Evolutionary conservation across 1,284 basidiomycete species (phyloP), one percentile per base, ranked within the genome.

Genomic region (Coniophora puteana): DNA sequence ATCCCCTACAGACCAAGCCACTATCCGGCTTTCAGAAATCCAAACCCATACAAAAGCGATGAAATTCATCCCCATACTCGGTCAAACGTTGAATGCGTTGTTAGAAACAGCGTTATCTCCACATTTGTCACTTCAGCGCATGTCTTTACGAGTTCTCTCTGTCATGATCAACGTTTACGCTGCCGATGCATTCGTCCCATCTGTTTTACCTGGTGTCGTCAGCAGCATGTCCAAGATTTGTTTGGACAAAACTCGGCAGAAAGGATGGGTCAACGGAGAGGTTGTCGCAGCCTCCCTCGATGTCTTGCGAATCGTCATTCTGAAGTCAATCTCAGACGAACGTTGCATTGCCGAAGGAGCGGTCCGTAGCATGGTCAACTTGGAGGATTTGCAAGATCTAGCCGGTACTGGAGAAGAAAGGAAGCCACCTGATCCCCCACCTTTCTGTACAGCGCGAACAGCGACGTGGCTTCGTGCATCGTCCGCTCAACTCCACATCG

Each of bases 201-300:
- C 86, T 6, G 70, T 94, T 14, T 67, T 95, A 18, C 93, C 93
- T 1, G 92, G 93, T 2, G 72, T 87, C 12, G 72, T 89, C 37
- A 93, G 89, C 53, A 65, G 72, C 12, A 83, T 86, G 74, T 74
- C 76, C 28, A 89, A 83, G 51, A 59, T 87, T 13, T 74, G 83
- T 10, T 64, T 84, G 0, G 83, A 74, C 5, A 66, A 63, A 13
- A 68, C 74, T 16, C 67, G 69, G 51, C 53, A 59, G 45, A 75
- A 78, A 63, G 71, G 77, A 49, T 78, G 83, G 83, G 64, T 75
- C 49, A 73, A 77, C 63, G 72, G 81, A 40, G 72, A 86, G 14
- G 67, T 80, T 22, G 81, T 85, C 27, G 74, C 80, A 11, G 66
- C 65, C 4, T 70, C 78, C 13, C 67, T 93, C 8, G 56, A 64